These are phyloP conservation scores for Plantago ovata DNA, from an alignment of 257 asterid genomes.

Conservation along the genomic window DNA sequence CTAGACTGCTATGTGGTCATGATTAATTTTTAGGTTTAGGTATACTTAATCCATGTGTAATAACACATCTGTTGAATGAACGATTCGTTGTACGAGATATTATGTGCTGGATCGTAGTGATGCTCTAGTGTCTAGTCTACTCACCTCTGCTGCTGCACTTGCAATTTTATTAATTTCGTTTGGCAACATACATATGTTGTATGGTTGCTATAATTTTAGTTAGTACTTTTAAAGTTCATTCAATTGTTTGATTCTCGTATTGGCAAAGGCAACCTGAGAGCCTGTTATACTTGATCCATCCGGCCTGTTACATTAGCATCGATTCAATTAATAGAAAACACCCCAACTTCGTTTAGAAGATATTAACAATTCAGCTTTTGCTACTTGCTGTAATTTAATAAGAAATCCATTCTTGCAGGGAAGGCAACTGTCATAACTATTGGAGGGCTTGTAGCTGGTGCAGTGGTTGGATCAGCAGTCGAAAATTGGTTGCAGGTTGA, in stretches of 20 bases:
- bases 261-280: not conserved
- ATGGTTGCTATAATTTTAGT: not conserved
- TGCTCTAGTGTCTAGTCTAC: not conserved
- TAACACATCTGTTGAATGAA: not conserved
- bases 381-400: not conserved
- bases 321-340: not conserved
- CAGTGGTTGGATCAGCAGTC: conserved; percentile 89
- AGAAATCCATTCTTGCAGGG: conserved; percentile 49
- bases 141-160: not conserved
- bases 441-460: conserved; percentile 98
- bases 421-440: conserved; percentile 83
- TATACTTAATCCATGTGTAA: not conserved
- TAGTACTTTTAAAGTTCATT: not conserved
- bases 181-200: not conserved
- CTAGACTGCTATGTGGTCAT: not conserved
- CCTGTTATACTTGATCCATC: not conserved
- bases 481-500: conserved; percentile 96
- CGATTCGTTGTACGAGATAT: not conserved
- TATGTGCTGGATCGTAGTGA: not conserved
- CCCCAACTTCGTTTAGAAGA: too few species aligned
- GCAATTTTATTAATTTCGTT: not conserved
- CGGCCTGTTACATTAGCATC: not conserved
- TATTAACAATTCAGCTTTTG: not conserved
- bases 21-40: not conserved
- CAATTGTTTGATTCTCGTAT: not conserved